Base-by-base conservation (phyloP, 2,329 filamentous ascomycete species). In the Stagonosporopsis tanaceti region DNA sequence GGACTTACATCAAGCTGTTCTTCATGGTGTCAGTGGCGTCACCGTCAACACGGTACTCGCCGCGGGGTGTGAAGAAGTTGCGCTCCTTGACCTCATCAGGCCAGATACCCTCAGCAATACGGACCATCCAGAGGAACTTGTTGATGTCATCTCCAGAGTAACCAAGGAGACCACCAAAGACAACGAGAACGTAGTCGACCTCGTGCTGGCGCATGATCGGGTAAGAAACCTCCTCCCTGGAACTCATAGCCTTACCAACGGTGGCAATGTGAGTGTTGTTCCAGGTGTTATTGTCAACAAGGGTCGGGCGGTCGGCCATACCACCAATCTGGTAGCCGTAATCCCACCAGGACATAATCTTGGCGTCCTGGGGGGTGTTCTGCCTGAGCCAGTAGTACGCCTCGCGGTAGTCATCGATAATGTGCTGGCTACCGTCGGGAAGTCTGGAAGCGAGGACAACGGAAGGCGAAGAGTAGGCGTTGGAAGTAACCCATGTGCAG, bases 331-430 rank as follows among this genome's bases (percentile, higher is more conserved):
- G 95, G 82, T 99, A 99, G 65, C 95, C 95, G 73, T 99, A 99
- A 77, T 99, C 95, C 95, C 95, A 99, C 95, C 95, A 99, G 1
- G 93, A 95, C 94, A 98, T 98, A 75, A 99, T 90, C 85, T 98
- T 99, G 74, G 96, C 93, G 70, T 97, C 91, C 66, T 94, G 86
- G 59, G 89, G 85, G 9, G 96, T 99, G 82, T 99, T 99, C 79
- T 99, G 95, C 63, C 95, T 91, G 47, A 99, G 88, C 95, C 95
- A 99, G 81, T 99, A 96, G 81, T 99, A 99, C 2, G 95, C 95
- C 84, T 99, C 95, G 74, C 95, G 90, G 81, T 99, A 99, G 78
- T 99, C 95, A 74, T 99, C 95, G 71, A 99, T 99, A 76, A 99
- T 99, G 80, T 96, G 93, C 76, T 98, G 94, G 76, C 89, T 95